Percentiles rank a stretch among this genome's conserved stretches.
These are phyloP conservation scores for Tephrocybe sp. DNA, from an alignment of 768 basidiomycete species.

Conservation along the genomic window DNA sequence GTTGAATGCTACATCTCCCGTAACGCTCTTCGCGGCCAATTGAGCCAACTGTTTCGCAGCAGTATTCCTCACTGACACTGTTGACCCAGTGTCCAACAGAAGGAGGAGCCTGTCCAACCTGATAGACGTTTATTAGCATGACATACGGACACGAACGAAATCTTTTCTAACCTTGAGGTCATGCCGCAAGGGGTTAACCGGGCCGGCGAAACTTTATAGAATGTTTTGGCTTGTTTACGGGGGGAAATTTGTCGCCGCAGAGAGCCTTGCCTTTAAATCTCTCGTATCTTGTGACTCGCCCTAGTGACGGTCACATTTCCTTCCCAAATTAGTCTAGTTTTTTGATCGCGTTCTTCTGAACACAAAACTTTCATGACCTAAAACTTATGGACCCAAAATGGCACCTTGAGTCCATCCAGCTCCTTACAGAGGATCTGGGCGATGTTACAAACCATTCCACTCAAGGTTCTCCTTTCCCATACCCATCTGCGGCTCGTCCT, in stretches of 20 bases:
- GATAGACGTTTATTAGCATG: conserved; percentile 11
- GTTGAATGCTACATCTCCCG: conserved; percentile 71
- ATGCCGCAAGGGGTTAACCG: conserved; percentile 58
- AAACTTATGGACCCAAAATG: conserved; percentile 3
- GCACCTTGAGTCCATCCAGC: conserved; percentile 14
- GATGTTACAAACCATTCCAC: conserved; percentile 12
- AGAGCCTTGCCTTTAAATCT: conserved; percentile 61
- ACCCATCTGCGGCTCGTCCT: not conserved
- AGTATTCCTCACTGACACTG: conserved; percentile 85
- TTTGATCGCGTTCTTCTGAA: conserved; percentile 14
- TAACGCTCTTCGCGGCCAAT: conserved; percentile 83
- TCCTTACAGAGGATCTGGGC: conserved; percentile 14
- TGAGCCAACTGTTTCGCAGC: conserved; percentile 96
- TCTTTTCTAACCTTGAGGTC: conserved; percentile 70
- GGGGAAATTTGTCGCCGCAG: conserved; percentile 56
- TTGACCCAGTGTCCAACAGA: conserved; percentile 94
- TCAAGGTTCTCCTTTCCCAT: conserved; percentile 8
- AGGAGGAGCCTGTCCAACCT: conserved; percentile 97
- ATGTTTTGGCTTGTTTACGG: conserved; percentile 50
- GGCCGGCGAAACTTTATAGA: conserved; percentile 45
- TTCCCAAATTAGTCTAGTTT: conserved; percentile 23
- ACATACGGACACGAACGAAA: conserved; percentile 4
- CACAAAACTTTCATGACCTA: conserved; percentile 15
- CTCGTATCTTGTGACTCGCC: conserved; percentile 42
- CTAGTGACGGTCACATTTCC: conserved; percentile 38